Evolutionary conservation across 202 grass and related monocot species (phyloP), one percentile per base, ranked within the genome.

Genomic region (Sporobolus alterniflorus): DNA sequence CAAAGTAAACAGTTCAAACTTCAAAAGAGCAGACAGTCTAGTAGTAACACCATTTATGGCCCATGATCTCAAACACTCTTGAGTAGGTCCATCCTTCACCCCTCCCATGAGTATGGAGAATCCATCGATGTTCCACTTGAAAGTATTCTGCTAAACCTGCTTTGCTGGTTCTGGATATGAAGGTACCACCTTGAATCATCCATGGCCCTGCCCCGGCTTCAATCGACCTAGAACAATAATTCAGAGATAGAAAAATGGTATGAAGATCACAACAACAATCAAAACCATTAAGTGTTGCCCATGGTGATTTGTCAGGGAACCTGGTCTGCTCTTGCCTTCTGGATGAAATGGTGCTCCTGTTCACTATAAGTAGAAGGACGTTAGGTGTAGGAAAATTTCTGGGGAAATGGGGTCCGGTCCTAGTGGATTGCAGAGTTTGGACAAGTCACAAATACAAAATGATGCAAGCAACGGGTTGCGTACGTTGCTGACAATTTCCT

Each of bases 111-210:
- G 57, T 5, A 73, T 73, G 36, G 29, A 83, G 79, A 88, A 88
- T 2, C 52, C 48, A 78, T 88, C 66, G 3, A 88, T 78, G 57
- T 29, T 88, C 85, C 73, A 88, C n/a, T 83, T 88, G 25, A 77
- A 77, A 21, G 46, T 82, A 1, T 9, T 71, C 62, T 44, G 76
- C 28, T 78, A 26, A 60, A 17, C 44, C 43, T 50, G 74, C 26
- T 77, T 39, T 51, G 17, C 46, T 56, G 34, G 32, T 9, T 25
- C 43, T 14, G 74, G 11, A 60, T 67, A 72, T 57, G 84, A 69
- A 41, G 21, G 18, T 28, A 67, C 31, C 64, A 39, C 44, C 32
- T 75, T 61, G 51, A 43, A 75, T 43, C 46, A 75, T 43, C 46
- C 33, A 26, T 75, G 62, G 57, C 34, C 41, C 59, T 57, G 25